Evolutionary conservation across 495 filamentous ascomycete species (phyloP), one percentile per base, ranked within the genome.

Genomic region (Penicillium steckii): DNA sequence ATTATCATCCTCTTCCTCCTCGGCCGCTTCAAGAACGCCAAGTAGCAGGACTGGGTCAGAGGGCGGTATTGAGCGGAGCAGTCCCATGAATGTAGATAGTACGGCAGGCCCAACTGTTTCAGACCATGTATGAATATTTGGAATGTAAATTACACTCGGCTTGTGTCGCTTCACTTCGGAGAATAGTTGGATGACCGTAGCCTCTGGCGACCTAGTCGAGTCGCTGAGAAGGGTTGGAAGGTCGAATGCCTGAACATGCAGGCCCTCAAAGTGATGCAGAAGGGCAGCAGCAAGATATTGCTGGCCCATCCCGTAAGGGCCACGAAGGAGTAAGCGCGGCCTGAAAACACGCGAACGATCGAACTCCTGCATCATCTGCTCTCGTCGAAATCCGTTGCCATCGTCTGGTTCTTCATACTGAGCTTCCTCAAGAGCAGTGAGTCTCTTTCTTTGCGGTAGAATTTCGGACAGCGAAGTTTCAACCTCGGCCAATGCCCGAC

Each of bases 171-270:
- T 89, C 12, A 95, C 89, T 72, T 98, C 94, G 0, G 86, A 79
- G 64, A 98, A 98, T 1, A 93, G 76, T 58, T 91, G 87, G 21
- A 95, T 89, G 33, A 98, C 81, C 17, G 90, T 85, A 56, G 91
- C 85, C 74, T 97, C 94, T 2, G 89, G 77, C 4, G 88, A 88
- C 75, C 85, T 80, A 17, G 84, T 80, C 22, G 85, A 79, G 53
- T 87, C 82, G 54, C 83, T 87, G 30, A 94, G 70, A 42, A 97
- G 71, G 5, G 88, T 94, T 6, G 91, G 82, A 42, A 97, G 77
- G 69, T 97, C 94, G 66, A 98, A 93, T n/a, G 85, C 86, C 62
- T 97, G 94, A 3, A 98, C 88, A 71, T 97, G 90, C 6, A 97
- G 77, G 35, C 90, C 89, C 69, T 98, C 95, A 60, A 97, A 85